These are phyloP conservation scores for Ceriops tagal DNA, from an alignment of 345 rosid species.

Conservation along the genomic window DNA sequence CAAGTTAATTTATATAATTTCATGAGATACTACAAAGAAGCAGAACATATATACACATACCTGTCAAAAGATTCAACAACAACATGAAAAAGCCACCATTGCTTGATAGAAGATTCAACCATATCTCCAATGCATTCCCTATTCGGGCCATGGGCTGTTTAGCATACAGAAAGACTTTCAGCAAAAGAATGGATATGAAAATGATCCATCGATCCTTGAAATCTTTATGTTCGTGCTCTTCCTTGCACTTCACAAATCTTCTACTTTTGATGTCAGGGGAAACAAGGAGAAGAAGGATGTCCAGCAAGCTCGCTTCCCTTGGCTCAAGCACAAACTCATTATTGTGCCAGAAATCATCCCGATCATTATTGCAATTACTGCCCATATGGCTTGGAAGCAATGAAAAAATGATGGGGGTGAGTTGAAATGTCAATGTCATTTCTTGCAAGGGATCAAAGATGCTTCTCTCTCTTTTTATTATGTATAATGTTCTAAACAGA, in stretches of 20 bases:
- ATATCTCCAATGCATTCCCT: constrained; percentile 3
- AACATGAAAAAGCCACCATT: constrained; percentile 5
- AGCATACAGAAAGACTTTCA: neutral
- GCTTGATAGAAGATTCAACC: constrained; percentile 2
- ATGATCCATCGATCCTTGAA: constrained; percentile 3
- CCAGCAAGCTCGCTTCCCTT: neutral
- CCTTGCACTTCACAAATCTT: neutral
- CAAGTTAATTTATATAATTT: neutral
- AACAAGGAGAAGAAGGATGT: neutral
- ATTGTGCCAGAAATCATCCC: neutral
- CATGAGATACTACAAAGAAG: neutral
- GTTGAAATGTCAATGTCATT: neutral
- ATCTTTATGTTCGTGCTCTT: neutral
- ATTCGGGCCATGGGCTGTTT: neutral
- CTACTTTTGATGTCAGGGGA: neutral
- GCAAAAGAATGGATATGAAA: neutral
- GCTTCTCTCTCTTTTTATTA: too few relatives aligned
- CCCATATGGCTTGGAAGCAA: neutral
- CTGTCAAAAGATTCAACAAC: neutral
- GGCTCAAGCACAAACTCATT: constrained; percentile 6
- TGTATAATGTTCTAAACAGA: too few relatives aligned
- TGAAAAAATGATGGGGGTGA: neutral
- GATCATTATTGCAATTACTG: neutral
- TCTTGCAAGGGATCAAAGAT: neutral
- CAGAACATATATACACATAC: neutral